A percentile compares a stretch with the other conserved stretches of the same genome.
Evolutionary conservation across 768 basidiomycete species (phyloP).

Genomic region (Leccinum barrowsii): DNA sequence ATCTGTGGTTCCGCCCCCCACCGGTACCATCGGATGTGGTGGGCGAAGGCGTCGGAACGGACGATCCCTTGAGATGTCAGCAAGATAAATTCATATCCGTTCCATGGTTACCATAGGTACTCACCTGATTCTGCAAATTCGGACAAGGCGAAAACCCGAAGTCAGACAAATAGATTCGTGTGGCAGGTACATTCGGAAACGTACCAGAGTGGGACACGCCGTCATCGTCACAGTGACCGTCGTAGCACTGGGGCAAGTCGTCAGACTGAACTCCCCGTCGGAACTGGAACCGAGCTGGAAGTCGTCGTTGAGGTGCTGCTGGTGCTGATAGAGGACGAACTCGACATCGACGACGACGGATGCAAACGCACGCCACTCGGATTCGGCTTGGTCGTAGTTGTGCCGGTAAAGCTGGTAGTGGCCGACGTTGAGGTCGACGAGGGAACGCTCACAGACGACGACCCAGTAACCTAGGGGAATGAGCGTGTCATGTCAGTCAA

Average conservation of each 20-base stretch:
- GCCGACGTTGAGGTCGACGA: not conserved
- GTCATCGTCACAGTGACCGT: slow-evolving; percentile 16
- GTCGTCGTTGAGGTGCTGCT: not conserved
- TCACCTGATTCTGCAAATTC: not conserved
- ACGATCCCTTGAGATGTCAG: slow-evolving; percentile 1
- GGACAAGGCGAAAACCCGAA: not conserved
- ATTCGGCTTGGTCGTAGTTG: not conserved
- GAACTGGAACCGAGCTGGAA: not conserved
- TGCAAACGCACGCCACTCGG: slow-evolving; percentile 3
- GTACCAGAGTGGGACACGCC: slow-evolving; percentile 15
- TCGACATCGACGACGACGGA: not conserved
- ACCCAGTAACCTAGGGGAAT: not conserved
- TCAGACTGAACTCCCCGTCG: not conserved
- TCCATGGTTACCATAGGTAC: not conserved
- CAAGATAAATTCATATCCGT: not conserved
- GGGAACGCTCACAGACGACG: not conserved
- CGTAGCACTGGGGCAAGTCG: not conserved
- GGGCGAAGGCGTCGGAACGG: not conserved
- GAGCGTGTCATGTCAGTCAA: not conserved
- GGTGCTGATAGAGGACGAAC: not conserved
- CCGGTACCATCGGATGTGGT: not conserved
- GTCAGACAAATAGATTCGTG: not conserved
- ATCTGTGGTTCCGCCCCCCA: not conserved
- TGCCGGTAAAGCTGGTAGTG: not conserved
- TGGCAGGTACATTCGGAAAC: not conserved